phyloP scores from a whole-genome alignment of 2,329 filamentous ascomycete genomes.

The Mycogone perniciosa region DNA sequence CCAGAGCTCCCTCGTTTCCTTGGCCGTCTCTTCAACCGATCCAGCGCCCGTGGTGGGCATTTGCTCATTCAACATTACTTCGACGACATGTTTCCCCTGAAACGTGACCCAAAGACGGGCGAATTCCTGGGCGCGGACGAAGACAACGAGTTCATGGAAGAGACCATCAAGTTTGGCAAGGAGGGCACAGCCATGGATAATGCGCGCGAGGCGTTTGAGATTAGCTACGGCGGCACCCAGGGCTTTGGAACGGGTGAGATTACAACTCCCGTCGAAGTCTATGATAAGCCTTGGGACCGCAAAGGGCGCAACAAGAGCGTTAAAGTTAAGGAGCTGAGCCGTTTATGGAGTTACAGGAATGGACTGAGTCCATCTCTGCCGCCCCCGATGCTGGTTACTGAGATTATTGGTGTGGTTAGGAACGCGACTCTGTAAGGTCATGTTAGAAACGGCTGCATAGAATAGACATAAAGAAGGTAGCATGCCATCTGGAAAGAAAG shows the following conservation, averaged over 20 bases:
- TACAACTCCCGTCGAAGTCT: conserved; percentile 32
- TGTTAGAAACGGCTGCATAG: too few relatives aligned
- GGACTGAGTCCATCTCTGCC: conserved; percentile 45
- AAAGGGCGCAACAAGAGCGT: conserved; percentile 30
- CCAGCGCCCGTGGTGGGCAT: conserved; percentile 46
- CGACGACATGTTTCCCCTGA: conserved; percentile 54
- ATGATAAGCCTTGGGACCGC: conserved; percentile 25
- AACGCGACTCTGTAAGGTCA: conserved; percentile 4
- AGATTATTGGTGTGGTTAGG: conserved; percentile 23
- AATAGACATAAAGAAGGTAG: too few relatives aligned
- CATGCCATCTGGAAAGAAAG: too few relatives aligned
- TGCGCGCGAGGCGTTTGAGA: conserved; percentile 41
- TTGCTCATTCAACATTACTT: conserved; percentile 57
- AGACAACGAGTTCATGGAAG: conserved; percentile 56
- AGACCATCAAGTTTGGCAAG: conserved; percentile 41
- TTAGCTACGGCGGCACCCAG: conserved; percentile 38
- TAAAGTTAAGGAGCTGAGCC: conserved; percentile 54
- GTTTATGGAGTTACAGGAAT: conserved; percentile 58
- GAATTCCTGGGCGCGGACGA: conserved; percentile 38
- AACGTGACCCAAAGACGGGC: conserved; percentile 35
- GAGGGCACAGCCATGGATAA: conserved; percentile 38
- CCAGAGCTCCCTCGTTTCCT: conserved; percentile 53
- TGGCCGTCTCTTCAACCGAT: conserved; percentile 53
- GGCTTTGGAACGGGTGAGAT: conserved; percentile 32
- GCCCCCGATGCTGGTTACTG: conserved; percentile 29